These are phyloP conservation scores for Lippia alba DNA, from an alignment of 305 asterid species.

Conservation along the genomic window DNA sequence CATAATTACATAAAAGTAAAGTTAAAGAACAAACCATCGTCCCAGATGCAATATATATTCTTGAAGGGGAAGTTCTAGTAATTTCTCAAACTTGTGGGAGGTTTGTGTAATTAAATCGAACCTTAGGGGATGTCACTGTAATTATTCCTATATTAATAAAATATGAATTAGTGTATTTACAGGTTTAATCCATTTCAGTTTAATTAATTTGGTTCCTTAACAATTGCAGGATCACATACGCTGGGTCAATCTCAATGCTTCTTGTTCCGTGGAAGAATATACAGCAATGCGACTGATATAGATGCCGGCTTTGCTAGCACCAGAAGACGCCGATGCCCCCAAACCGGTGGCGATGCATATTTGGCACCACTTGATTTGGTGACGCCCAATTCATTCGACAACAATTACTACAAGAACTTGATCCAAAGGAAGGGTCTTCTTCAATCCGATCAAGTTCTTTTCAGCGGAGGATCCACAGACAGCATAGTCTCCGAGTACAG, in stretches of 20 bases:
- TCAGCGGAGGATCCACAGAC: constrained; percentile 42
- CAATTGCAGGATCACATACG: constrained; percentile 56
- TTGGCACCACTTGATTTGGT: constrained; percentile 68
- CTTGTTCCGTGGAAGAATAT: constrained; percentile 54
- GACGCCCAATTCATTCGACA: constrained; percentile 62
- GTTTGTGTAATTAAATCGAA: too few relatives aligned
- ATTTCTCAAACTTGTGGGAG: too few relatives aligned
- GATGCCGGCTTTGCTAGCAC: constrained; percentile 60
- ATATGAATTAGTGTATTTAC: too few relatives aligned
- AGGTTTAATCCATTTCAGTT: too few relatives aligned
- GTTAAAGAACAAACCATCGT: too few relatives aligned
- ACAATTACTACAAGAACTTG: constrained; percentile 59
- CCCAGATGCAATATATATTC: too few relatives aligned
- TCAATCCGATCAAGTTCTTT: constrained; percentile 58
- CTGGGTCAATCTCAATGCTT: constrained; percentile 62
- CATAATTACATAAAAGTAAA: too few relatives aligned
- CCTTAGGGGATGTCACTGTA: too few relatives aligned
- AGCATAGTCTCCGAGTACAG: constrained; percentile 44
- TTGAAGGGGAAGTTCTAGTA: too few relatives aligned
- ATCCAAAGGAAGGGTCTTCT: constrained; percentile 55
- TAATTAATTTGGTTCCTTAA: neutral
- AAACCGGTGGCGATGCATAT: constrained; percentile 38
- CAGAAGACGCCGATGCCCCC: constrained; percentile 54
- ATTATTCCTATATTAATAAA: too few relatives aligned
- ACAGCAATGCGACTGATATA: constrained; percentile 60